Evolutionary conservation across 768 basidiomycete species (phyloP), one percentile per base, ranked within the genome.

Genomic region (Mycena rosella): DNA sequence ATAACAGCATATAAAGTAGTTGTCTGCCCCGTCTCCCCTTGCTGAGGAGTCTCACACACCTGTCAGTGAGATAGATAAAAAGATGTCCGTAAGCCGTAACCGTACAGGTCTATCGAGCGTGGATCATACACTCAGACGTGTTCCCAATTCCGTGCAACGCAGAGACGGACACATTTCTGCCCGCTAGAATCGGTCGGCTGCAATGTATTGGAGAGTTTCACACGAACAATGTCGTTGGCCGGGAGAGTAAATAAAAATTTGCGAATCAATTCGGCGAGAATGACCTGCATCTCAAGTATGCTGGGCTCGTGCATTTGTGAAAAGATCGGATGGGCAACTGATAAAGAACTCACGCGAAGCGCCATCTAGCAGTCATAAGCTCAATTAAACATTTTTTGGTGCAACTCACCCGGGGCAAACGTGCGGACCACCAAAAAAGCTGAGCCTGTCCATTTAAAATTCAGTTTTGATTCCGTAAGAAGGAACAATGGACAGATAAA

Each of bases 371-470:
- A 58, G 8, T 11, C 42, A 44, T 30, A 30, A 58, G 38, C 38
- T 38, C 36, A 38, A 55, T 38, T 55, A 55, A 55, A 24, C 36
- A 36, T 55, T 22, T 40, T 38, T 55, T 40, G 8, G 44, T 44
- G 56, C 56, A 45, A 45, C 56, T 58, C 44, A 58, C 56, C 42
- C 56, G 17, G 42, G 56, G 20, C 56, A 58, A 29, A 58, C 56
- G 26, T 30, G 56, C 44, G 56, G 56, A n/a, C 56, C 56, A 58
- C 56, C 56, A 32, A 58, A n/a, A 45, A 58, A 58, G 56, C 53
- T 55, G 22, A 55, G 42, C 26, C 56, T 42, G 40, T 18, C 27
- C 29, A 29, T 58, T 45, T 14, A 15, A 15, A 58, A 29, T 20
- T n/a, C 44, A 44, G 44, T 38, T 55, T 38, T 38, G 7, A 36